Evolutionary conservation across 1,284 basidiomycete genomes (phyloP).

Genomic region (Ceratobasidium sp.): DNA sequence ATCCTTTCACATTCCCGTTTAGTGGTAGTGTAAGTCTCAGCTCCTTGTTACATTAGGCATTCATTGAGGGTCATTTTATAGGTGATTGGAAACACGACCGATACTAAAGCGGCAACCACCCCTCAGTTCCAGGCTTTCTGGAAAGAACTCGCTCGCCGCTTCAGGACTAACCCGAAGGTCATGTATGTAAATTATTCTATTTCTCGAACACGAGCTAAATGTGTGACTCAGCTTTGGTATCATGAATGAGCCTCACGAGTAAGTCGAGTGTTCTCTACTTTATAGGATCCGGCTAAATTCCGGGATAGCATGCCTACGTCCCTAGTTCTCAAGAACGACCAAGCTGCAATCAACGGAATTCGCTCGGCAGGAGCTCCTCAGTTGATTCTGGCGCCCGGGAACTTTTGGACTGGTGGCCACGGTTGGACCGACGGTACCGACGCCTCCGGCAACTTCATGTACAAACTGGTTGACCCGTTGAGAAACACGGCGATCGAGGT

Average conservation of each 20-base stretch:
- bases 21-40: conserved; percentile 60
- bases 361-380: conserved; percentile 60
- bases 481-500: conserved; percentile 64
- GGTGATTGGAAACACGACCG: conserved; percentile 63
- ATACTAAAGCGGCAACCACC: conserved; percentile 63
- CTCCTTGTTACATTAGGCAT: neutral
- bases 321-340: conserved; percentile 61
- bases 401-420: conserved; percentile 64
- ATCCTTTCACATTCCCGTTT: conserved; percentile 62
- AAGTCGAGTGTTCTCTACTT: neutral
- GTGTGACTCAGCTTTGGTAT: conserved; percentile 50
- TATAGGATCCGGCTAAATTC: neutral
- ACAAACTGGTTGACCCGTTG: conserved; percentile 60
- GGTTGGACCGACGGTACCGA: conserved; percentile 60
- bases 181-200: neutral
- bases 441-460: conserved; percentile 62
- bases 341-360: conserved; percentile 62
- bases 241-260: conserved; percentile 62
- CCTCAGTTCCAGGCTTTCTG: conserved; percentile 52
- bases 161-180: conserved; percentile 50
- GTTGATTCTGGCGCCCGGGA: conserved; percentile 64
- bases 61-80: conserved; percentile 44
- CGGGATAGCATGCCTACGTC: conserved; percentile 57
- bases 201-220: neutral
- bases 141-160: conserved; percentile 51